Evolutionary conservation across 768 basidiomycete genomes (phyloP), one percentile per base, ranked within the genome.

Genomic region (Rubroboletus satanas): DNA sequence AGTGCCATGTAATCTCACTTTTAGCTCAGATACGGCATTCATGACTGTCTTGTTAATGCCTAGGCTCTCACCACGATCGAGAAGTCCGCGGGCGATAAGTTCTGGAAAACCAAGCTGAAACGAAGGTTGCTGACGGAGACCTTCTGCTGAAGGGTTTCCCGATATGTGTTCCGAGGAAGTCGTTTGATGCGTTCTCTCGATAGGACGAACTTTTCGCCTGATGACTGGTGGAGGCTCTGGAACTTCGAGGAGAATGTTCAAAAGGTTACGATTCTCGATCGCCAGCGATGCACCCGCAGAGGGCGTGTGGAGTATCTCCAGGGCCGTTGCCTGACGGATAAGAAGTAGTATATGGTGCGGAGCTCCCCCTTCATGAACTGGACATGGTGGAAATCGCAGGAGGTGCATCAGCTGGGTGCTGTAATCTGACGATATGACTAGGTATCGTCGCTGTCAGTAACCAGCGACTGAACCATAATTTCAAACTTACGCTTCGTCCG

Each of bases 381-480:
- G 54, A 36, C 73, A 57, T 1, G 78, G 72, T 14, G 96, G 93
- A 71, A 98, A 98, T 51, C 90, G 90, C 36, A 99, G 75, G 18
- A 98, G 79, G 52, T 79, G 76, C 23, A 92, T 93, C 28, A 99
- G 75, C 62, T 97, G 88, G 1, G 79, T 81, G 52, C 85, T 91
- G 69, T 96, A 96, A 70, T 96, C 94, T 12, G 87, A 81, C 8
- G 88, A 80, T 56, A 95, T 84, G 41, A 98, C 94, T 96, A 64
- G 29, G 55, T 21, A 51, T 39, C 38, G 37, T 51, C 36, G 58
- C 37, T 42, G 58, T 66, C 54, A 67, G 54, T 48, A 33, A 21
- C 14, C 49, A 52, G 51, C 10, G 14, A 42, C 31, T 12, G 9
- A 35, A 32, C 6, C 38, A 55, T 49, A 28, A 32, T 33, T 47